A percentile compares a stretch with the other conserved stretches of the same genome.
Conservation (phyloP, 2,329 filamentous ascomycete genomes). For the Penicillium sp. region DNA sequence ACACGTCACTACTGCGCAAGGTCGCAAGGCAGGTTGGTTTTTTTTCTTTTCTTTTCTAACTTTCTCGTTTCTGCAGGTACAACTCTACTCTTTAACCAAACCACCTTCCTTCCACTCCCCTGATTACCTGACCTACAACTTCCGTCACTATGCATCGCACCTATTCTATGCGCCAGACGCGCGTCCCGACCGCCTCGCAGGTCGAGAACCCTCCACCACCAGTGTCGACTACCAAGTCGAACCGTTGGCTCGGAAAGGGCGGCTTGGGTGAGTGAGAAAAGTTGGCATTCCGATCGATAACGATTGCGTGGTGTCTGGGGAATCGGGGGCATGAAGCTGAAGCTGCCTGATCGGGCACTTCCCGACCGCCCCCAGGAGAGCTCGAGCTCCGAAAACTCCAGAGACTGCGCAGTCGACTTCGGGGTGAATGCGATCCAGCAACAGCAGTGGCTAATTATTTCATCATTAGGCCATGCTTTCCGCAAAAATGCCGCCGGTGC, state of each 20-base stretch:
- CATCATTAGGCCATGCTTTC: constrained; percentile 61
- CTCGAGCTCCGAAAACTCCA: neutral
- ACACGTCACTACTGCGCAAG: constrained; percentile 38
- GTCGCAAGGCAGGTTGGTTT: constrained; percentile 19
- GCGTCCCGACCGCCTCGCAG: constrained; percentile 91
- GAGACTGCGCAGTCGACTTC: neutral
- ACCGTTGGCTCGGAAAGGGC: constrained; percentile 81
- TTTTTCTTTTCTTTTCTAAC: constrained; percentile 5
- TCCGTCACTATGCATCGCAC: constrained; percentile 83
- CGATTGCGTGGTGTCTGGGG: neutral
- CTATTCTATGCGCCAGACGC: constrained; percentile 96
- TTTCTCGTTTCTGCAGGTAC: constrained; percentile 12
- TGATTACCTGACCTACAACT: neutral
- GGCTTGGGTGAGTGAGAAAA: constrained; percentile 72
- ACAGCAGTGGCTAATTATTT: constrained; percentile 15
- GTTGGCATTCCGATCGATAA: neutral
- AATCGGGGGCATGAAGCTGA: neutral
- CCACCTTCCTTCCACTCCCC: neutral
- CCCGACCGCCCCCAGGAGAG: neutral
- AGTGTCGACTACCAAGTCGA: constrained; percentile 84
- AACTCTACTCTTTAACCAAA: neutral
- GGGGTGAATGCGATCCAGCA: neutral
- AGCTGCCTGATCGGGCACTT: constrained; percentile 13
- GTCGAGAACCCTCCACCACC: constrained; percentile 92
- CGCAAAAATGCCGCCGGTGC: constrained; percentile 54